phyloP scores from a whole-genome alignment of 2,329 filamentous ascomycete genomes.

The Stagonosporopsis vannaccii region DNA sequence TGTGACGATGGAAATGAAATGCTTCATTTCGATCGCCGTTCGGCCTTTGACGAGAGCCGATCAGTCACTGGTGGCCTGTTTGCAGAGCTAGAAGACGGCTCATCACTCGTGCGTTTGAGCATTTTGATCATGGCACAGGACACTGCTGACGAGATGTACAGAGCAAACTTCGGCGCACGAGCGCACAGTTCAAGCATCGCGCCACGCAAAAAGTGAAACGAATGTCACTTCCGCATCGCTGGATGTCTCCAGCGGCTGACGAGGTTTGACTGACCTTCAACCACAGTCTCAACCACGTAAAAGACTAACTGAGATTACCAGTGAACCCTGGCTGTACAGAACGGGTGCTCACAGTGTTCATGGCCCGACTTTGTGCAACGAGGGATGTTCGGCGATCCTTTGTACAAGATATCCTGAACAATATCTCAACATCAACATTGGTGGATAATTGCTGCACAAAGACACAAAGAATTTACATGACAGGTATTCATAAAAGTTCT shows the following conservation, averaged over 20 bases:
- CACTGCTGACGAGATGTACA: constrained; percentile 13
- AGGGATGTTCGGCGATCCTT: too few species aligned
- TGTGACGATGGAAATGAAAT: constrained; percentile 32
- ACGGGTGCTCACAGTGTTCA: too few species aligned
- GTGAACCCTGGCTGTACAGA: too few species aligned
- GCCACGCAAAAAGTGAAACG: constrained; percentile 33
- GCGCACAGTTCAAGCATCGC: constrained; percentile 32
- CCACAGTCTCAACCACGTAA: too few species aligned
- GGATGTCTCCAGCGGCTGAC: constrained; percentile 16
- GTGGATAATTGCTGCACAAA: too few species aligned
- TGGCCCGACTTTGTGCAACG: background rate
- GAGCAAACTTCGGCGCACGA: constrained; percentile 33
- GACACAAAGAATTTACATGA: background rate
- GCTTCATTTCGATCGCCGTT: constrained; percentile 26
- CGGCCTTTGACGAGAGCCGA: constrained; percentile 41
- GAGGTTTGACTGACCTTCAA: constrained; percentile 1
- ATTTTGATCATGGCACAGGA: background rate
- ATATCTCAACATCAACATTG: too few species aligned
- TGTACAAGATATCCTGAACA: background rate
- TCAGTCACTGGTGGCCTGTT: constrained; percentile 28
- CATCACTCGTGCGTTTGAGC: constrained; percentile 18
- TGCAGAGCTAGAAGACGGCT: constrained; percentile 24
- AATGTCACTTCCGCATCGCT: constrained; percentile 31
- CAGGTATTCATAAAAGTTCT: background rate
- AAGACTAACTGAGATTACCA: too few species aligned